Evolutionary conservation across 2,329 filamentous ascomycete genomes (phyloP).

Genomic region (Alternaria burnsii): DNA sequence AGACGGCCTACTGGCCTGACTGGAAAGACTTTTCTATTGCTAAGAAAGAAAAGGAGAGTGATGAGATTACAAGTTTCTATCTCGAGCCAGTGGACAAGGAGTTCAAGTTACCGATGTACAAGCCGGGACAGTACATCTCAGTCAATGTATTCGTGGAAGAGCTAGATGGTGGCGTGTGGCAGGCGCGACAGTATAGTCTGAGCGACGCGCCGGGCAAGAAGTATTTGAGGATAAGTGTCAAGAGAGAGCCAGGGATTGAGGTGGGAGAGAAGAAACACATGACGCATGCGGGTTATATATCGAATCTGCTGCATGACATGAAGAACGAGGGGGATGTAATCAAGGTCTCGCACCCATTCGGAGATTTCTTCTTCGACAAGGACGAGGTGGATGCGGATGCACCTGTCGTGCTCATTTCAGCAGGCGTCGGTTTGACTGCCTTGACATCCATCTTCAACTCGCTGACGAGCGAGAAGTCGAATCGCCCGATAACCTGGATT

Average conservation of each 20-base stretch:
- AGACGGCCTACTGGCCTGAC: constrained; percentile 68
- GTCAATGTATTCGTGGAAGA: constrained; percentile 65
- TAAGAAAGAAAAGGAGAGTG: constrained; percentile 71
- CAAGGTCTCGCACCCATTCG: constrained; percentile 70
- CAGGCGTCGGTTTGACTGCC: constrained; percentile 74
- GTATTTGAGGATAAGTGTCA: constrained; percentile 76
- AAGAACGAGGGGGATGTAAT: constrained; percentile 69
- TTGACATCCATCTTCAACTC: constrained; percentile 71
- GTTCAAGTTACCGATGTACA: constrained; percentile 67
- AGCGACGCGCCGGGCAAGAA: constrained; percentile 69
- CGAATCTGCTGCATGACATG: constrained; percentile 72
- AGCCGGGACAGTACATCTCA: constrained; percentile 77
- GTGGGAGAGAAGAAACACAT: constrained; percentile 56
- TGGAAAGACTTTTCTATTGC: constrained; percentile 74
- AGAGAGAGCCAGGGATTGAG: constrained; percentile 68
- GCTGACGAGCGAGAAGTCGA: constrained; percentile 45
- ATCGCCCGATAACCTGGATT: constrained; percentile 67
- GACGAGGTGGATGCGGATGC: constrained; percentile 51
- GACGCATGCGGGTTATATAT: constrained; percentile 70
- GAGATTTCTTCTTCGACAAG: constrained; percentile 68
- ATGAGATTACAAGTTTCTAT: constrained; percentile 75
- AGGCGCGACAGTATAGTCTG: constrained; percentile 77
- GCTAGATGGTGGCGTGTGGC: constrained; percentile 61
- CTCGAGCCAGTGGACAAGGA: constrained; percentile 69
- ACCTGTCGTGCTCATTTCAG: constrained; percentile 72